Evolutionary conservation across 805 yeast species (phyloP).

Genomic region (Kodamaea nitidulidarum): DNA sequence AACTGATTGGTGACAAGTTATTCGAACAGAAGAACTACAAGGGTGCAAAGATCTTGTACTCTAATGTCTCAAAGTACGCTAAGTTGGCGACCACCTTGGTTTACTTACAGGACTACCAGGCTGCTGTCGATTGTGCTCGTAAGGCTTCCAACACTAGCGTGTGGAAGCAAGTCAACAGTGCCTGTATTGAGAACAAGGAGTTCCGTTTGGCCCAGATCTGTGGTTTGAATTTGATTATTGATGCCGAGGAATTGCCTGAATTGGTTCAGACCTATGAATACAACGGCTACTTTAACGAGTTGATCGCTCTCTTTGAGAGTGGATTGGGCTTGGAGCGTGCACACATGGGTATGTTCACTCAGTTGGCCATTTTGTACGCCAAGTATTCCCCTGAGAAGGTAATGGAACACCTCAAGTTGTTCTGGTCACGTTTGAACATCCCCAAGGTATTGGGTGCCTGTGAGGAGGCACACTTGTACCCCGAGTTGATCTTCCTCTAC

Average conservation of each 20-base stretch:
- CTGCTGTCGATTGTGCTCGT: slow-evolving; percentile 98
- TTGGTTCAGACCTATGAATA: slow-evolving; percentile 82
- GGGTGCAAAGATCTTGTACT: slow-evolving; percentile 86
- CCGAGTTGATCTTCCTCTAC: slow-evolving; percentile 91
- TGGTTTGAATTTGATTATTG: slow-evolving; percentile 94
- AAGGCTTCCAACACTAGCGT: slow-evolving; percentile 91
- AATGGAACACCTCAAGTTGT: slow-evolving; percentile 93
- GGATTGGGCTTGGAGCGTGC: slow-evolving; percentile 97
- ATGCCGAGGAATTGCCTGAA: slow-evolving; percentile 94
- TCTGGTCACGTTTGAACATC: slow-evolving; percentile 97
- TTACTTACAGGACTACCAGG: slow-evolving; percentile 85
- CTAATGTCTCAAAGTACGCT: slow-evolving; percentile 88
- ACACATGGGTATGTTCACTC: slow-evolving; percentile 99
- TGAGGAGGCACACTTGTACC: slow-evolving; percentile 92
- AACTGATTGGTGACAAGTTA: slow-evolving; percentile 86
- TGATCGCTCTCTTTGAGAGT: slow-evolving; percentile 88
- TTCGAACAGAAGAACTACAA: slow-evolving; percentile 77
- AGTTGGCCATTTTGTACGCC: slow-evolving; percentile 83
- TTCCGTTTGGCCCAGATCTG: slow-evolving; percentile 97
- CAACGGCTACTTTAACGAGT: slow-evolving; percentile 87
- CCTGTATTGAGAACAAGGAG: slow-evolving; percentile 92
- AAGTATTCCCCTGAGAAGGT: slow-evolving; percentile 87
- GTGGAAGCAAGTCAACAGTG: slow-evolving; percentile 97
- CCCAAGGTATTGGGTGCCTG: slow-evolving; percentile 95
- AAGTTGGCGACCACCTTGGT: slow-evolving; percentile 96